Evolutionary conservation across 306 rosid genomes (phyloP).

Genomic region (Quercus suber): DNA sequence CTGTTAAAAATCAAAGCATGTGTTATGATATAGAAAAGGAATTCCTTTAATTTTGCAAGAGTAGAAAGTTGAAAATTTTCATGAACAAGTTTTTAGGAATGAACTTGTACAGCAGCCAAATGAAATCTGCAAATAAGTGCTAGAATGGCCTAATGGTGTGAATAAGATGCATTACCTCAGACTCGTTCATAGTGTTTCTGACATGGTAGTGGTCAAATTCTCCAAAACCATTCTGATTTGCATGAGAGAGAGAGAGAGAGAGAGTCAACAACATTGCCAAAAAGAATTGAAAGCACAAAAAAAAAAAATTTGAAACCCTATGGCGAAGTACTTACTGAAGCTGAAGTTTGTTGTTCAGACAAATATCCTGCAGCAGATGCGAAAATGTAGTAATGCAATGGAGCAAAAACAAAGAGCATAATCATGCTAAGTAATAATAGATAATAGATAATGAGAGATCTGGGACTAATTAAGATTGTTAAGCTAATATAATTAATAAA

Average conservation of each 20-base stretch:
- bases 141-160: not conserved
- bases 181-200: slow-evolving; percentile 11
- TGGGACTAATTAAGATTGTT: not conserved
- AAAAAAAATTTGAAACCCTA: not conserved
- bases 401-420: not conserved
- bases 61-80: not conserved
- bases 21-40: slow-evolving; percentile 9
- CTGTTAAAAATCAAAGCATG: slow-evolving; percentile 36
- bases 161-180: slow-evolving; percentile 45
- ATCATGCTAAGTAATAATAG: not conserved
- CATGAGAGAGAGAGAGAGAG: slow-evolving; percentile 1
- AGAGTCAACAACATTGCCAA: slow-evolving; percentile 13
- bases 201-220: slow-evolving; percentile 24
- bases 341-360: slow-evolving; percentile 60
- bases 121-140: slow-evolving; percentile 8
- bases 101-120: slow-evolving; percentile 7
- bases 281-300: slow-evolving; percentile 14
- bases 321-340: slow-evolving; percentile 53
- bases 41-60: not conserved
- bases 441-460: not conserved
- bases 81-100: slow-evolving; percentile 3
- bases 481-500: not conserved
- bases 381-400: not conserved
- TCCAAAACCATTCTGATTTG: slow-evolving; percentile 38
- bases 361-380: slow-evolving; percentile 56